Evolutionary conservation across 2,329 filamentous ascomycete genomes (phyloP), one percentile per base, ranked within the genome.

Genomic region (Xylariomycetidae sp.): DNA sequence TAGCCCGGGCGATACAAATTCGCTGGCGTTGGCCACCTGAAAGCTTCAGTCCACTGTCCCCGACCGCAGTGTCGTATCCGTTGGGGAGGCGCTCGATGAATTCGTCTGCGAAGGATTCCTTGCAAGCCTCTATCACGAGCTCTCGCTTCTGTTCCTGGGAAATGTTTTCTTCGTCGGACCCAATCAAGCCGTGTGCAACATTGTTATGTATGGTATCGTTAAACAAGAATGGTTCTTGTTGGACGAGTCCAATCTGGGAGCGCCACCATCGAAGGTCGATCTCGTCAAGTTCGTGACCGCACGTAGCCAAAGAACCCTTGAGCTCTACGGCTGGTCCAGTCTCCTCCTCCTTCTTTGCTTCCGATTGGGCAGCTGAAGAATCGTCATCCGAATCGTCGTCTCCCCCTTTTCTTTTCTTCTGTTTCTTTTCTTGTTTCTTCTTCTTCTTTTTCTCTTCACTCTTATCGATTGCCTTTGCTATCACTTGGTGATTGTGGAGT

Each of bases 21-120:
- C 87, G 75, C 54, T 93, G 86, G n/a, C 85, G 75, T 54, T 94
- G 86, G 1, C 87, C 87, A n/a, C 85, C 83, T 9, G 82, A 87
- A 1, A 93, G 64, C 52, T 85, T 86, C 29, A 82, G 80, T 4
- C 86, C 86, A 18, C 74, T 74, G 50, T 90, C 85, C 1, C 86
- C 86, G 1, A 92, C 85, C 7, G 73, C 59, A 0, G 85, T 87
- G 4, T 82, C 70, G 50, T 89, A 89, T 2, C 77, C 75, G 27
- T 70, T 58, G 2, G 81, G 80, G 4, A 85, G 61, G 14, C 70
- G 70, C 29, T 73, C 67, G 35, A 85, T 79, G 46, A 82, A 85
- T 38, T 83, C 79, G 43, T 82, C 73, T 0, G 80, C 80, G 54
- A 81, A 84, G 0, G 80, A 73, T 49, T 84, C 77, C 26, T 66